These are phyloP conservation scores for Colletotrichum sojae DNA, from an alignment of 2,329 filamentous ascomycete species.

Conservation along the genomic window DNA sequence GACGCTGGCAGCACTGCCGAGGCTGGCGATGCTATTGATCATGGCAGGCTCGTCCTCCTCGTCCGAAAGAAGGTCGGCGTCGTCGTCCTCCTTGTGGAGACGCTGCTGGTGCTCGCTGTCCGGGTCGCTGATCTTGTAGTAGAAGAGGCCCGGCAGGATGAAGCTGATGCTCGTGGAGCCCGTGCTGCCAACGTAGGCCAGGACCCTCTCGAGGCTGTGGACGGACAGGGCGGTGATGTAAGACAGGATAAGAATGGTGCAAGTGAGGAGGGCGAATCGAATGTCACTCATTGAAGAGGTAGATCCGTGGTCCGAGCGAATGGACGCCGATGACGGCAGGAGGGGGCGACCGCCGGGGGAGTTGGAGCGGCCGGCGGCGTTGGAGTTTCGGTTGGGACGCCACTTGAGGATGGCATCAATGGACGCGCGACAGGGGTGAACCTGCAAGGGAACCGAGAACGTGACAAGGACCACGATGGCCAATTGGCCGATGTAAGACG, in stretches of 20 bases:
- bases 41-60: slow-evolving; percentile 61
- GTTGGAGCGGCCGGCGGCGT: slow-evolving; percentile 54
- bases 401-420: slow-evolving; percentile 95
- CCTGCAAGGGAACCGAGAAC: slow-evolving; percentile 95
- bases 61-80: slow-evolving; percentile 72
- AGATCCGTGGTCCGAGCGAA: slow-evolving; percentile 66
- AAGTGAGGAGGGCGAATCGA: slow-evolving; percentile 91
- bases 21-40: slow-evolving; percentile 61
- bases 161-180: slow-evolving; percentile 97
- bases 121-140: slow-evolving; percentile 97
- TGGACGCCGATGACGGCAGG: slow-evolving; percentile 52
- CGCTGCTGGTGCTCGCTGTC: slow-evolving; percentile 89
- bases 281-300: slow-evolving; percentile 83
- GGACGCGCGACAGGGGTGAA: slow-evolving; percentile 96
- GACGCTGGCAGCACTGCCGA: slow-evolving; percentile 58
- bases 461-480: slow-evolving; percentile 97
- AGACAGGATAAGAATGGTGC: slow-evolving; percentile 84
- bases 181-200: slow-evolving; percentile 95
- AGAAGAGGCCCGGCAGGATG: slow-evolving; percentile 95
- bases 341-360: slow-evolving; percentile 61
- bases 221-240: slow-evolving; percentile 95
- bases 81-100: slow-evolving; percentile 91
- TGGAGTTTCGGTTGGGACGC: slow-evolving; percentile 73
- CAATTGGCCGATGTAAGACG: slow-evolving; percentile 92
- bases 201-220: slow-evolving; percentile 87